Evolutionary conservation across 1,284 basidiomycete species (phyloP).

Genomic region (Coniferiporia sulphurascens): DNA sequence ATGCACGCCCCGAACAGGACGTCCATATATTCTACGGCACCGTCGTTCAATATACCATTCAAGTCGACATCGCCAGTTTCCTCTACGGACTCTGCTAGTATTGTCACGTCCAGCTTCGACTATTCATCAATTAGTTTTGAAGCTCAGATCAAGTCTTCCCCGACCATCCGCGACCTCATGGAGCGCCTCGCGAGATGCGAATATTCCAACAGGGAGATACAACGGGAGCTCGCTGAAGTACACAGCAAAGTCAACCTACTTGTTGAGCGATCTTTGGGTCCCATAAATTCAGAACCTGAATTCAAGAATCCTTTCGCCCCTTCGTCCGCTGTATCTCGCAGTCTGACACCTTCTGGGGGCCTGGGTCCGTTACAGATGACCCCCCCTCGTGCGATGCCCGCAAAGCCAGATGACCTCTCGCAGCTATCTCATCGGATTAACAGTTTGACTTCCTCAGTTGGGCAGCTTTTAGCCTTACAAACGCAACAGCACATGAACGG

Average conservation of each 20-base stretch:
- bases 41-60: conserved; percentile 34
- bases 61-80: conserved; percentile 71
- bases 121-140: conserved; percentile 48
- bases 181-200: conserved; percentile 74
- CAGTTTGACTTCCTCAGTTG: conserved; percentile 81
- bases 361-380: conserved; percentile 60
- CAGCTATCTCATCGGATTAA: conserved; percentile 77
- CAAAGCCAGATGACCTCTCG: conserved; percentile 56
- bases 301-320: conserved; percentile 75
- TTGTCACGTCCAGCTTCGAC: conserved; percentile 43
- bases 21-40: conserved; percentile 21
- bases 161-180: conserved; percentile 70
- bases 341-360: conserved; percentile 34
- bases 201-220: conserved; percentile 64
- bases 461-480: conserved; percentile 74
- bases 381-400: conserved; percentile 53
- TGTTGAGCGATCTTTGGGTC: conserved; percentile 55
- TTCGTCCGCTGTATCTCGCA: conserved; percentile 26
- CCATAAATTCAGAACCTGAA: conserved; percentile 47
- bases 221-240: conserved; percentile 68
- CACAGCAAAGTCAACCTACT: conserved; percentile 73
- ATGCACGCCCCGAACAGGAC: conserved; percentile 7
- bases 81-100: conserved; percentile 67
- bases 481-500: conserved; percentile 61
- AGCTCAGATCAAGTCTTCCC: conserved; percentile 64